phyloP scores from a whole-genome alignment of 202 grass and related monocot species.

The Dendrocalamus latiflorus region DNA sequence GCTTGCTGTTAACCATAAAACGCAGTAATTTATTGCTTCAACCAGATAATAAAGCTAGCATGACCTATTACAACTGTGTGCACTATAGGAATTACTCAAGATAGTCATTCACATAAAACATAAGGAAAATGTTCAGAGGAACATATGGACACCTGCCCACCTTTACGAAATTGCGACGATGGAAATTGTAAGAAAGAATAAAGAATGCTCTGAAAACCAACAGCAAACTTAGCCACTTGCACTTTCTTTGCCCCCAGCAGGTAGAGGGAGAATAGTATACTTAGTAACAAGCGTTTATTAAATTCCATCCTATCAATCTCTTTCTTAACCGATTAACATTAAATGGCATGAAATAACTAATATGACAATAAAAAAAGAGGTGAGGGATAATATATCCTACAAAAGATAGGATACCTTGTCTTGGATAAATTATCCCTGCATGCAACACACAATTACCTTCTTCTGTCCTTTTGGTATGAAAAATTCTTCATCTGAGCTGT shows the following conservation, averaged over 20 bases:
- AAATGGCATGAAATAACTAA: neutral
- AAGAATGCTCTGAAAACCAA: neutral
- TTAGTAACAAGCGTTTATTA: neutral
- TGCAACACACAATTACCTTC: slow-evolving; percentile 34
- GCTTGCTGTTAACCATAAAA: slow-evolving; percentile 41
- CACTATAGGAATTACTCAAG: neutral
- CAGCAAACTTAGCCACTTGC: neutral
- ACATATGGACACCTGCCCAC: neutral
- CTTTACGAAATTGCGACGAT: neutral
- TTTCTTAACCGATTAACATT: neutral
- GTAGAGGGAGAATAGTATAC: neutral
- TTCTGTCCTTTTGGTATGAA: slow-evolving; percentile 78
- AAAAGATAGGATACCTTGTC: neutral
- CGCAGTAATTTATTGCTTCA: slow-evolving; percentile 19
- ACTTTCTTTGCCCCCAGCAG: neutral
- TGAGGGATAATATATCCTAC: neutral
- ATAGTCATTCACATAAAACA: neutral
- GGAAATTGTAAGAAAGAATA: neutral
- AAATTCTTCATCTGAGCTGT: slow-evolving; percentile 70
- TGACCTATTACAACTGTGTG: neutral
- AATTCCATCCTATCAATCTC: neutral
- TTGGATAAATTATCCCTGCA: neutral
- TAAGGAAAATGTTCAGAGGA: neutral
- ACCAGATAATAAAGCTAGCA: slow-evolving; percentile 10
- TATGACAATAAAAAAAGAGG: neutral